Conservation (phyloP, 352 stramenopile species). For the Aphanomyces astaci region DNA sequence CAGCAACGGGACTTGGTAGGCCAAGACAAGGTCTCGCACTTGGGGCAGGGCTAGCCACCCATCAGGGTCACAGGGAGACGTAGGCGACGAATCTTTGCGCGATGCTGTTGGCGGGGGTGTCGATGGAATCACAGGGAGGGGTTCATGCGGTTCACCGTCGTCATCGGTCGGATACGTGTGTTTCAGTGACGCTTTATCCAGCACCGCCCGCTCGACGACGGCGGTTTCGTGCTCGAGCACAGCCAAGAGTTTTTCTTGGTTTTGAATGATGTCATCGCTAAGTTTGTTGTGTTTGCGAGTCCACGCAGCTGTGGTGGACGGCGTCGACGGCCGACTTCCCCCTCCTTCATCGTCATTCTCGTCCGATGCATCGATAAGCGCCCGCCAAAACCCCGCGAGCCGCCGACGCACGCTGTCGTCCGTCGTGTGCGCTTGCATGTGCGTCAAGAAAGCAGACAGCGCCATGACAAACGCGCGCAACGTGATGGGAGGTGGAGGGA, state of each 20-base stretch:
- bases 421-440: neutral
- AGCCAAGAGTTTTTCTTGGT: slow-evolving; percentile 70
- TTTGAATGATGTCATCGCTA: slow-evolving; percentile 74
- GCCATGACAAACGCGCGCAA: slow-evolving; percentile 9
- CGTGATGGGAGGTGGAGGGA: neutral
- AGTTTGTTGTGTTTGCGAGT: slow-evolving; percentile 37
- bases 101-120: slow-evolving; percentile 2
- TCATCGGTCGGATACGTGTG: slow-evolving; percentile 44
- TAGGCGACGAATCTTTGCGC: slow-evolving; percentile 38
- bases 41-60: slow-evolving; percentile 46
- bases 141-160: neutral
- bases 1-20: slow-evolving; percentile 44
- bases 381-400: slow-evolving; percentile 7
- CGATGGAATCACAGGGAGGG: neutral
- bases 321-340: neutral
- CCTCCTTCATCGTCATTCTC: no score
- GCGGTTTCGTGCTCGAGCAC: slow-evolving; percentile 69
- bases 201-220: slow-evolving; percentile 64
- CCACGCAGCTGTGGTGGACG: slow-evolving; percentile 32
- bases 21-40: slow-evolving; percentile 53
- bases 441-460: neutral
- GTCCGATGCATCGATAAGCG: neutral
- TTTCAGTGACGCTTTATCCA: slow-evolving; percentile 71
- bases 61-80: slow-evolving; percentile 43
- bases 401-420: neutral